A percentile compares a stretch with the other conserved stretches of the same genome.
Conservation (phyloP, 495 filamentous ascomycete species). For the Talaromyces stipitatus region DNA sequence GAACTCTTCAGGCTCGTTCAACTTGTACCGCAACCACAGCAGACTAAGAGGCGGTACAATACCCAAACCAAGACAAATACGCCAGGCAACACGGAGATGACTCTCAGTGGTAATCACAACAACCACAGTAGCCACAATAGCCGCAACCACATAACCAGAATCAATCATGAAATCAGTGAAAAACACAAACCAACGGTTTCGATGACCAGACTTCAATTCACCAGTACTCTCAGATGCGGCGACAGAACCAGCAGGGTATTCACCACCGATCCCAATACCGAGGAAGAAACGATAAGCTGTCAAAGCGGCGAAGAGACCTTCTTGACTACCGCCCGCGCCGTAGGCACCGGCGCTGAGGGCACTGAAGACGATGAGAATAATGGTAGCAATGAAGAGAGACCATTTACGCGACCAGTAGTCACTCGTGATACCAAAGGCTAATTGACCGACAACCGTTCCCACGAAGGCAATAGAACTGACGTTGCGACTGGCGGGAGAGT, state of each 20-base stretch:
- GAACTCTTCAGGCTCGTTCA: slow-evolving; percentile 81
- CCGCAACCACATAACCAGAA: slow-evolving; percentile 65
- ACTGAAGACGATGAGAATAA: slow-evolving; percentile 78
- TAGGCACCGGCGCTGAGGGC: slow-evolving; percentile 73
- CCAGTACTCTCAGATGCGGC: slow-evolving; percentile 77
- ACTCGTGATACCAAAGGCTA: slow-evolving; percentile 72
- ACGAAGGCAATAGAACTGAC: slow-evolving; percentile 78
- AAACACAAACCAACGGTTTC: slow-evolving; percentile 87
- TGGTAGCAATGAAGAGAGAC: slow-evolving; percentile 70
- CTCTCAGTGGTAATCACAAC: slow-evolving; percentile 59
- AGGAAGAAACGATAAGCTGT: slow-evolving; percentile 80
- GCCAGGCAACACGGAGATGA: slow-evolving; percentile 70
- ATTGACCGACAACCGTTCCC: slow-evolving; percentile 78
- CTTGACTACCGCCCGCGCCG: slow-evolving; percentile 50
- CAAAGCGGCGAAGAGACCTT: slow-evolving; percentile 72
- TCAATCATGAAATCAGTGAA: slow-evolving; percentile 92
- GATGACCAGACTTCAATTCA: slow-evolving; percentile 68
- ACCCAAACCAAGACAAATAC: slow-evolving; percentile 68
- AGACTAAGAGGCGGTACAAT: slow-evolving; percentile 70
- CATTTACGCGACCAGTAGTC: slow-evolving; percentile 81
- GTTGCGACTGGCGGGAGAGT: slow-evolving; percentile 59
- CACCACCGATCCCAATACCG: slow-evolving; percentile 58
- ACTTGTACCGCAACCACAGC: slow-evolving; percentile 64
- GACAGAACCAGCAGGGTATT: slow-evolving; percentile 87
- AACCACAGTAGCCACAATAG: slow-evolving; percentile 66